Conservation (phyloP, 139 green algal species). For the Diplosphaera chodatii region DNA sequence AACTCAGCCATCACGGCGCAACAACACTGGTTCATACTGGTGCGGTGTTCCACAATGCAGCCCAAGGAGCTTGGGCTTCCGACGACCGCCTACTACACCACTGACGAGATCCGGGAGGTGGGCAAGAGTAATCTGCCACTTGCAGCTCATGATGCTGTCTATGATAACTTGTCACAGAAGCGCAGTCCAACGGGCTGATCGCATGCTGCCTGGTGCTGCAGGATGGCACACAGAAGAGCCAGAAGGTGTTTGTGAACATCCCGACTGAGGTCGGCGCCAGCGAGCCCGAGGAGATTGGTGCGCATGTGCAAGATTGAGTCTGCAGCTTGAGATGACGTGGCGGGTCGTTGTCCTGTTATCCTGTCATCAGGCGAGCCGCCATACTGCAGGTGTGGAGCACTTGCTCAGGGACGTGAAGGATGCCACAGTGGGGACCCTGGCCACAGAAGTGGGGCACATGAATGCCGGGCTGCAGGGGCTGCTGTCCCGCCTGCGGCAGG, state of each 20-base stretch:
- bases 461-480: slow-evolving; percentile 43
- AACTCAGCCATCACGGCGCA: too few relatives aligned
- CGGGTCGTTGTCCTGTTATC: too few relatives aligned
- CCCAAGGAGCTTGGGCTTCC: slow-evolving; percentile 92
- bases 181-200: too few relatives aligned
- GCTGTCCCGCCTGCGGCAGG: slow-evolving; percentile 52
- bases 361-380: too few relatives aligned
- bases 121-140: background rate
- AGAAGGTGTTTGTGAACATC: slow-evolving; percentile 89
- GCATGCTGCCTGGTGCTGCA: too few relatives aligned
- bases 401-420: slow-evolving; percentile 95
- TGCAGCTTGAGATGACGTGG: too few relatives aligned
- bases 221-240: slow-evolving; percentile 89
- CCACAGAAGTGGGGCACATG: slow-evolving; percentile 61
- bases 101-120: slow-evolving; percentile 83
- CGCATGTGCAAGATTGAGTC: too few relatives aligned
- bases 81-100: slow-evolving; percentile 82
- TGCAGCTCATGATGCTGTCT: too few relatives aligned
- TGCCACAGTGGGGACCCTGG: slow-evolving; percentile 80
- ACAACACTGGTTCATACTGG: too few relatives aligned
- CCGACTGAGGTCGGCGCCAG: slow-evolving; percentile 92
- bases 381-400: slow-evolving; percentile 94
- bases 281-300: slow-evolving; percentile 96
- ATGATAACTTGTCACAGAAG: too few relatives aligned
- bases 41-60: too few relatives aligned